Evolutionary conservation across 768 basidiomycete species (phyloP), one percentile per base, ranked within the genome.

Genomic region (Saitozyma sp.): DNA sequence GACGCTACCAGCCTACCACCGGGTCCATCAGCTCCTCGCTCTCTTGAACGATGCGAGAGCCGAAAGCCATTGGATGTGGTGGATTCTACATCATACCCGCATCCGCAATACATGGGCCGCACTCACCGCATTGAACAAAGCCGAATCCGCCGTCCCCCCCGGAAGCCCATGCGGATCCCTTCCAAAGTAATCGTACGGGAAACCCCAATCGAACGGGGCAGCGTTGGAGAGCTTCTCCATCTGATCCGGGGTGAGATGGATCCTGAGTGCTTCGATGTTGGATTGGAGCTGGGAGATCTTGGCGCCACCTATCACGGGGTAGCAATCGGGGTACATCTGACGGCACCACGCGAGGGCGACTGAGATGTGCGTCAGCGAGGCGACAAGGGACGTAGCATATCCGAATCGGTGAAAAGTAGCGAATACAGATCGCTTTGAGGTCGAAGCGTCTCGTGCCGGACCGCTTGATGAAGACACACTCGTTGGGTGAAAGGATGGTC

Each of bases 231-330:
- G 68, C 52, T 69, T 73, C 20, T 65, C 50, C 46, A 78, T 58
- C 54, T 78, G 76, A 9, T 48, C 67, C 1, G 64, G 50, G 43
- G 73, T 71, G 9, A 76, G 63, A 37, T 66, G 66, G 53, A 69
- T 63, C 42, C 69, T 57, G 50, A 68, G 57, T 9, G 67, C 58
- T 16, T 67, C 59, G 54, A 64, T 54, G 38, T 67, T 67, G 17
- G 63, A 41, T 20, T 59, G 58, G 39, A 78, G 56, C 39, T 78
- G 62, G 29, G 72, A 71, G 52, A 75, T 59, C 20, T 57, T 68
- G 20, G 64, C 66, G 43, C 75, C 75, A 9, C 73, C 75, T 39
- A 75, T 56, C 45, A 77, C 73, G 4, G 77, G 77, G 64, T 65
- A 78, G 20, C 59, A 62, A 59, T 73, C 64, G 8, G 73, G 50